Percentiles rank a stretch among this genome's conserved stretches.
Evolutionary conservation across 768 basidiomycete species (phyloP).

Genomic region (Amyloporia xantha): DNA sequence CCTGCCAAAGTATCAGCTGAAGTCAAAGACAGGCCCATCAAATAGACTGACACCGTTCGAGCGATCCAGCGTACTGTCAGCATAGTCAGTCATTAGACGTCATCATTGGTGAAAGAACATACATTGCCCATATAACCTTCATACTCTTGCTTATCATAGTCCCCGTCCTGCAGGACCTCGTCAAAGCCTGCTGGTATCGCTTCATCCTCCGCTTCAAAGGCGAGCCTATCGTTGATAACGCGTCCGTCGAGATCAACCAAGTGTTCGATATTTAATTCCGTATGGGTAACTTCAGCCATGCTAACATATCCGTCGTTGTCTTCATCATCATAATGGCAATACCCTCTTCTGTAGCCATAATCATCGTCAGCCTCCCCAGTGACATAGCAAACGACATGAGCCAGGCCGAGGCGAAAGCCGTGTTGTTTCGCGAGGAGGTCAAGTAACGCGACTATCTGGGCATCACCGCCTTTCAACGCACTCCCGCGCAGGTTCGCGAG

Average conservation of each 20-base stretch:
- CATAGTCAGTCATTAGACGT: neutral
- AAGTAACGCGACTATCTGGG: slow-evolving; percentile 27
- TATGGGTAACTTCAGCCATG: neutral
- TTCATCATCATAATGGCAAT: neutral
- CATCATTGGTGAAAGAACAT: slow-evolving; percentile 4
- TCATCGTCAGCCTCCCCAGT: slow-evolving; percentile 10
- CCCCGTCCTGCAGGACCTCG: slow-evolving; percentile 9
- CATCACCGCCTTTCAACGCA: slow-evolving; percentile 35
- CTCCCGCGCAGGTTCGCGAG: slow-evolving; percentile 20
- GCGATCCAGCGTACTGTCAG: slow-evolving; percentile 14
- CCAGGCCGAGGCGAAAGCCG: slow-evolving; percentile 32
- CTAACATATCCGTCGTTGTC: neutral
- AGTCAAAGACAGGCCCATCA: neutral
- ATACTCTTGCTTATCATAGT: slow-evolving; percentile 20
- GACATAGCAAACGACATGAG: slow-evolving; percentile 26
- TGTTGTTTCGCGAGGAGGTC: slow-evolving; percentile 27
- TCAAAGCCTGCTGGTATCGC: slow-evolving; percentile 8
- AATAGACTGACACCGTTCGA: slow-evolving; percentile 18
- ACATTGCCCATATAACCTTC: slow-evolving; percentile 26
- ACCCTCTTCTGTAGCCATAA: neutral
- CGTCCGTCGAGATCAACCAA: neutral
- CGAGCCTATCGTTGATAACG: neutral
- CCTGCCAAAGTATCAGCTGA: slow-evolving; percentile 6
- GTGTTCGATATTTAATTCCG: neutral
- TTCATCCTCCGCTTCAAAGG: neutral